phyloP scores from a whole-genome alignment of 1,284 basidiomycete species.

The Papiliotrema flavescens region DNA sequence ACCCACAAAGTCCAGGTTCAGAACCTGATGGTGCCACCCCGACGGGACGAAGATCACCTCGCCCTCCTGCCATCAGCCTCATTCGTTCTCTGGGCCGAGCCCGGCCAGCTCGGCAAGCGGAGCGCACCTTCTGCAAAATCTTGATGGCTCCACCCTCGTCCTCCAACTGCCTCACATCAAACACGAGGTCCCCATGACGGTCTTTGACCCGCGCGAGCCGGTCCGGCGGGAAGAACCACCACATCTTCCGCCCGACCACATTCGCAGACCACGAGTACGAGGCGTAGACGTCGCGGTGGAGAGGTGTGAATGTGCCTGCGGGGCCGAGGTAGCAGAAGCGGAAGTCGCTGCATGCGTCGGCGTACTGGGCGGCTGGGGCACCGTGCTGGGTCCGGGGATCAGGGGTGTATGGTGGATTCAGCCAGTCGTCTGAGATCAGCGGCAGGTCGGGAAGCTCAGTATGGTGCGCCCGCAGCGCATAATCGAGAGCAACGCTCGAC shows the following conservation, averaged over 20 bases:
- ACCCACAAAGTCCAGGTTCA: constrained; percentile 45
- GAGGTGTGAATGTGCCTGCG: constrained; percentile 48
- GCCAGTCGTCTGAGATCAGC: constrained; percentile 53
- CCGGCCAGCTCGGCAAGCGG: neutral
- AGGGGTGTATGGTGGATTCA: constrained; percentile 44
- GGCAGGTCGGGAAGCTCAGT: neutral
- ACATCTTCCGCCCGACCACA: constrained; percentile 54
- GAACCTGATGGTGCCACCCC: constrained; percentile 51
- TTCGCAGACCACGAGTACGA: constrained; percentile 60
- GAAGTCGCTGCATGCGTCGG: constrained; percentile 26
- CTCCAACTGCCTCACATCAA: constrained; percentile 45
- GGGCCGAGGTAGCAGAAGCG: constrained; percentile 52
- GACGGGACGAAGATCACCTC: constrained; percentile 53
- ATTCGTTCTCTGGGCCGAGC: neutral
- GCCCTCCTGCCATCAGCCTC: constrained; percentile 34
- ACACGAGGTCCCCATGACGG: constrained; percentile 27
- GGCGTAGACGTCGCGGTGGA: constrained; percentile 57
- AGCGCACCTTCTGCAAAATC: constrained; percentile 36
- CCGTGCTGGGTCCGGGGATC: constrained; percentile 6
- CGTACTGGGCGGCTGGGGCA: constrained; percentile 4
- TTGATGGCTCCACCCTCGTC: constrained; percentile 30
- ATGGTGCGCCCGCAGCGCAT: neutral
- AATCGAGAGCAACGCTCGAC: neutral
- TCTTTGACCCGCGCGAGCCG: constrained; percentile 34
- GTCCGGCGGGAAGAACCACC: constrained; percentile 55